phyloP scores from a whole-genome alignment of 345 rosid species.

The Eucalyptus sideroxylon region DNA sequence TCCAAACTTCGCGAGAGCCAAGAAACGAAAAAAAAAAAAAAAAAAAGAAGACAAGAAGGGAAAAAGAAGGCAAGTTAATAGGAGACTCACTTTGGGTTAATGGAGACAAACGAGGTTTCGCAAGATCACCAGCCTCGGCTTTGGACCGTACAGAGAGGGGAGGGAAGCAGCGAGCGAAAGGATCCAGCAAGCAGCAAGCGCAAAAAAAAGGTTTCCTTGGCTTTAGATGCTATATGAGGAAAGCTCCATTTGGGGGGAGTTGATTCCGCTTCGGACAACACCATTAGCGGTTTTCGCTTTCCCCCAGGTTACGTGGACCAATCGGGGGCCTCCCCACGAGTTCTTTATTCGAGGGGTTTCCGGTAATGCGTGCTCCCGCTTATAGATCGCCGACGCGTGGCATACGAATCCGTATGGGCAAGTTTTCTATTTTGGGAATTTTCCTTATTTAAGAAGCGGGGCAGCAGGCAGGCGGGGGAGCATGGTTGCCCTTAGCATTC shows the following conservation, averaged over 20 bases:
- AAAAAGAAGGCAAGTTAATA: background rate
- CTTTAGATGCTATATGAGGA: conserved; percentile 15
- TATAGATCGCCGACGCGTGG: conserved; percentile 43
- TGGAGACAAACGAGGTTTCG: background rate
- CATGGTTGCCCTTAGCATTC: background rate
- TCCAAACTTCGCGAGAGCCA: background rate
- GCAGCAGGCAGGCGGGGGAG: background rate
- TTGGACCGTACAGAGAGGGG: background rate
- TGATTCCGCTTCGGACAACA: background rate
- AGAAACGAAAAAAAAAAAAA: background rate
- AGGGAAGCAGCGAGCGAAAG: background rate
- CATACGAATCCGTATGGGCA: background rate
- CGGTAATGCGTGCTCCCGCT: background rate
- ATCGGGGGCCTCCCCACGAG: background rate
- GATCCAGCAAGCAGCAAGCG: background rate
- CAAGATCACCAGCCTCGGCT: background rate
- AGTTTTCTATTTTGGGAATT: conserved; percentile 7
- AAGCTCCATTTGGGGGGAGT: background rate
- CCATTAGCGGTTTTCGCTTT: background rate
- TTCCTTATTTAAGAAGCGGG: background rate
- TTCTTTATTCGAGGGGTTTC: background rate
- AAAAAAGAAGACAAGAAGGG: background rate
- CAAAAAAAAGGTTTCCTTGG: background rate
- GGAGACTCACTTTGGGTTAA: background rate
- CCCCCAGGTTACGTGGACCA: conserved; percentile 8